Evolutionary conservation across 2,329 filamentous ascomycete species (phyloP).

Genomic region (Diaporthe sp.): DNA sequence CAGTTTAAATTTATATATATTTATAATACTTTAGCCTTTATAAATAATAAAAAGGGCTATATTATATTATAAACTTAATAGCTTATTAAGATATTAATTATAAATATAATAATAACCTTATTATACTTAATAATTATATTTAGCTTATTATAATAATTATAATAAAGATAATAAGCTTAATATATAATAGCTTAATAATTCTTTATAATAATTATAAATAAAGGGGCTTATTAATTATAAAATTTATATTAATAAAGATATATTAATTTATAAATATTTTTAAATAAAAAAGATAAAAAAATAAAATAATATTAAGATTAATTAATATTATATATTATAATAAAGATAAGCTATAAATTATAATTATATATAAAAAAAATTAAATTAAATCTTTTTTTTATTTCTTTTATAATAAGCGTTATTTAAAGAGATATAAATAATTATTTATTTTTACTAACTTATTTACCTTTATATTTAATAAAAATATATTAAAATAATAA

Average conservation of each 20-base stretch:
- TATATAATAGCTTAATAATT: background rate
- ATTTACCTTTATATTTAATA: too few species aligned
- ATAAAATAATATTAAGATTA: too few species aligned
- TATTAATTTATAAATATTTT: background rate
- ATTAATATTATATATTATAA: too few species aligned
- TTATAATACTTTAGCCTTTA: background rate
- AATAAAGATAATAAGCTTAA: background rate
- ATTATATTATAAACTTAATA: background rate
- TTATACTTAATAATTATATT: background rate
- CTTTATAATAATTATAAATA: background rate
- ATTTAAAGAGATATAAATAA: too few species aligned
- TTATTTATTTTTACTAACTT: too few species aligned
- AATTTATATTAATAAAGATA: background rate
- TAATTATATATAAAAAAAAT: too few species aligned
- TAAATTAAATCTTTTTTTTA: too few species aligned
- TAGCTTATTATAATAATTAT: background rate
- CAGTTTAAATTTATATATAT: background rate
- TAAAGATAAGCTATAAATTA: too few species aligned
- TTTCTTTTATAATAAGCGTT: too few species aligned
- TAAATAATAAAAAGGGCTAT: background rate
- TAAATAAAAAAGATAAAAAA: too few species aligned
- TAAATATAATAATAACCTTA: background rate
- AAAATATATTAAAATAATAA: too few species aligned
- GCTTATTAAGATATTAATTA: fast-evolving
- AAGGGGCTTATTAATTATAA: background rate